These are phyloP conservation scores for Volvox reticuliferus DNA, from an alignment of 139 green algal species.

Conservation along the genomic window DNA sequence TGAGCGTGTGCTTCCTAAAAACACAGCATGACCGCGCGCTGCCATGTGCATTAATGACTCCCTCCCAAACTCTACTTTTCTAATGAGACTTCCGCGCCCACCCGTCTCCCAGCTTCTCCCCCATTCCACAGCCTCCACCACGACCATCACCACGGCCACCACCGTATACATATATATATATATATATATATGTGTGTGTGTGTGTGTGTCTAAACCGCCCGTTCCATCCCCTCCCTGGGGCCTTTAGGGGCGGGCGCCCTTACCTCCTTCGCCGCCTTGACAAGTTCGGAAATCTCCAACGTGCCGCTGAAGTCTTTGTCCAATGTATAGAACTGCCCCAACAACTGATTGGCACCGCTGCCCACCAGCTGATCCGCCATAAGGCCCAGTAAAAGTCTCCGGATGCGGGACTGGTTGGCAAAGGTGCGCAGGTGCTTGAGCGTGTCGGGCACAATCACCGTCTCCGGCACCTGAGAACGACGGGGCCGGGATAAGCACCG, in stretches of 20 bases:
- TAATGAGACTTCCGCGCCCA: too few relatives aligned
- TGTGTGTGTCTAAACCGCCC: too few relatives aligned
- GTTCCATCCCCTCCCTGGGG: background rate
- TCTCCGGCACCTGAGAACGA: conserved; percentile 28
- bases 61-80: too few relatives aligned
- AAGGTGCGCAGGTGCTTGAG: conserved; percentile 66
- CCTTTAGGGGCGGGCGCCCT: too few relatives aligned
- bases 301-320: conserved; percentile 65
- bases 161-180: too few relatives aligned
- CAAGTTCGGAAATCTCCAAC: conserved; percentile 64
- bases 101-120: background rate
- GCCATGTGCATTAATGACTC: too few relatives aligned
- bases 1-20: too few relatives aligned
- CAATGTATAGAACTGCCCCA: conserved; percentile 57
- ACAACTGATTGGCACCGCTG: conserved; percentile 45
- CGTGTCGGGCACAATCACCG: conserved; percentile 49
- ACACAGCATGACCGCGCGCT: too few relatives aligned
- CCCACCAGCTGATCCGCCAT: conserved; percentile 58
- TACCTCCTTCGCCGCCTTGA: conserved; percentile 57
- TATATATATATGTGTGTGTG: too few relatives aligned
- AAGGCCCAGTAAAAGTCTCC: conserved; percentile 67
- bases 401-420: conserved; percentile 61
- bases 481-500: background rate
- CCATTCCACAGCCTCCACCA: background rate
- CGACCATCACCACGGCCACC: background rate